These are phyloP conservation scores for Beauveria bassiana DNA, from an alignment of 2,329 filamentous ascomycete genomes.

Conservation along the genomic window DNA sequence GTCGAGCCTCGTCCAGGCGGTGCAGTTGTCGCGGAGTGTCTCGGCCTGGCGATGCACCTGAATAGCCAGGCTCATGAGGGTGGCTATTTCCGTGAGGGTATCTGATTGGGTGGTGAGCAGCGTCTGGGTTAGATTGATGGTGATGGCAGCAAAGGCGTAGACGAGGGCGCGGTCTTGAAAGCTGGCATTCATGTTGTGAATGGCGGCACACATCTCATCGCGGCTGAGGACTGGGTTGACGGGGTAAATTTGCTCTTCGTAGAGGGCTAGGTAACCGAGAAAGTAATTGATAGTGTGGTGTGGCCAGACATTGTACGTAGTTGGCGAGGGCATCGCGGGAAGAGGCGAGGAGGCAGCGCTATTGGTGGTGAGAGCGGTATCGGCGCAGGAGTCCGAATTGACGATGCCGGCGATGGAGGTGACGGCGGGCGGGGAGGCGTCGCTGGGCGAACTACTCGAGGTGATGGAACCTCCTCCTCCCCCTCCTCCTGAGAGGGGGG, in stretches of 20 bases:
- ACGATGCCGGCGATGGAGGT: constrained; percentile 22
- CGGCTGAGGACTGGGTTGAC: constrained; percentile 28
- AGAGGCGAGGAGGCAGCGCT: not conserved
- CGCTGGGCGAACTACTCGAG: constrained; percentile 1
- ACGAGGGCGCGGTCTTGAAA: constrained; percentile 28
- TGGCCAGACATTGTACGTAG: constrained; percentile 5
- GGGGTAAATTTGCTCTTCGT: constrained; percentile 29
- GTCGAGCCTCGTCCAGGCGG: constrained; percentile 2
- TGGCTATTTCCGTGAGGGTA: constrained; percentile 21
- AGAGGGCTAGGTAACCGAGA: constrained; percentile 24
- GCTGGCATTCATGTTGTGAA: constrained; percentile 24
- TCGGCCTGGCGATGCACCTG: constrained; percentile 21
- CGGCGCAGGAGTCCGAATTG: constrained; percentile 11
- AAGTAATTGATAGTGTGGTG: constrained; percentile 25
- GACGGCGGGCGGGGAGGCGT: constrained; percentile 15
- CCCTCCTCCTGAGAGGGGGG: not conserved
- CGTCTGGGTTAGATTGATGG: constrained; percentile 27
- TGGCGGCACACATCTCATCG: constrained; percentile 23
- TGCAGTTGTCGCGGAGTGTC: constrained; percentile 20
- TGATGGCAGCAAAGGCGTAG: constrained; percentile 28
- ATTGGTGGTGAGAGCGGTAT: not conserved
- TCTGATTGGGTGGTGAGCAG: constrained; percentile 23
- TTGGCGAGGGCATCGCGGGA: not conserved
- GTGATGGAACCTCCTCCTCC: not conserved
- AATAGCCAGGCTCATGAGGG: constrained; percentile 13